These are phyloP conservation scores for Geotrichum citri-aurantii DNA, from an alignment of 1,139 yeast genomes.

Conservation along the genomic window DNA sequence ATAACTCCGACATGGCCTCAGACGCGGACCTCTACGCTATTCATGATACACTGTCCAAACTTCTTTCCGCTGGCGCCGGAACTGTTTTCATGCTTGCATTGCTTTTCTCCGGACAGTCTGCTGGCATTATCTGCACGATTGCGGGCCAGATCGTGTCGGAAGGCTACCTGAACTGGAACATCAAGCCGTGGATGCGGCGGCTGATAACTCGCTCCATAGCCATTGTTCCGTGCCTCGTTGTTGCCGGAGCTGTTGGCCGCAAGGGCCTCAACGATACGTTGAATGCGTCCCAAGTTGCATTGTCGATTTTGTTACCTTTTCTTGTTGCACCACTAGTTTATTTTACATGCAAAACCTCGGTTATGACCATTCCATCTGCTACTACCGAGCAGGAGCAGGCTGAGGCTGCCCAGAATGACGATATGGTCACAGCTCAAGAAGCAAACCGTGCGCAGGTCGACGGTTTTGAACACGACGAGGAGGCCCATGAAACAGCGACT, in stretches of 20 bases:
- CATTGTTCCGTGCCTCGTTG: slow-evolving; percentile 79
- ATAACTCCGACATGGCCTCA: slow-evolving; percentile 62
- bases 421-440: neutral
- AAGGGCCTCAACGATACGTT: slow-evolving; percentile 76
- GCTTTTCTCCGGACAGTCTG: slow-evolving; percentile 93
- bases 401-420: neutral
- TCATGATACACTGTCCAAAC: slow-evolving; percentile 63
- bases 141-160: slow-evolving; percentile 97
- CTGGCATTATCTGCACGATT: slow-evolving; percentile 95
- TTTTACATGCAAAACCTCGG: slow-evolving; percentile 57
- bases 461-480: neutral
- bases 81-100: slow-evolving; percentile 86
- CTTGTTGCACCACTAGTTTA: slow-evolving; percentile 72
- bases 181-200: slow-evolving; percentile 82
- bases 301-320: slow-evolving; percentile 67
- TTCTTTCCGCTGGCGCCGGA: slow-evolving; percentile 88
- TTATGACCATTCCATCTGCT: slow-evolving; percentile 50
- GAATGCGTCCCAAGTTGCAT: slow-evolving; percentile 70
- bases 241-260: slow-evolving; percentile 72
- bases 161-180: slow-evolving; percentile 81
- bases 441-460: neutral
- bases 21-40: slow-evolving; percentile 86
- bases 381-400: neutral
- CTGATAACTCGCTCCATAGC: slow-evolving; percentile 80
- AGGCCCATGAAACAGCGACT: neutral